phyloP scores from a whole-genome alignment of 2,329 filamentous ascomycete species.

The Gnomoniopsis sp. region DNA sequence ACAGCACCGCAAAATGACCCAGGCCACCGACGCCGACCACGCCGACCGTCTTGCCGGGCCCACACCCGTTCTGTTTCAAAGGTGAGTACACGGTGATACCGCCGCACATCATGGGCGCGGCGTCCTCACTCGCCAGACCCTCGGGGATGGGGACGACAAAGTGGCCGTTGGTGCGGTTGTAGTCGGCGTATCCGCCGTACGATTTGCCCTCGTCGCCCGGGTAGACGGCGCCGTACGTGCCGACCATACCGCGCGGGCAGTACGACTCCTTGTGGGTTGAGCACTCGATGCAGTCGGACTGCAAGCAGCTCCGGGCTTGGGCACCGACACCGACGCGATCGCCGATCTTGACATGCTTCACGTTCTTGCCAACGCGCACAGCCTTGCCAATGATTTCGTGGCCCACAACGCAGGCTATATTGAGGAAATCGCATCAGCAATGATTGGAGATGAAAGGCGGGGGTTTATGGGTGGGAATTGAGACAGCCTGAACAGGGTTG shows the following conservation, averaged over 20 bases:
- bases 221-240: conserved; percentile 51
- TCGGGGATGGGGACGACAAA: conserved; percentile 48
- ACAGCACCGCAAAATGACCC: conserved; percentile 65
- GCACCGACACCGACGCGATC: conserved; percentile 61
- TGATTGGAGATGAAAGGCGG: too few species aligned
- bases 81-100: conserved; percentile 65
- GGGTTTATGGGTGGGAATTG: too few species aligned
- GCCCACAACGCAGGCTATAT: conserved; percentile 45
- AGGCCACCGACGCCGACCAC: conserved; percentile 66
- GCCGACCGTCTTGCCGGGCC: conserved; percentile 64
- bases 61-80: conserved; percentile 57
- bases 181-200: conserved; percentile 50
- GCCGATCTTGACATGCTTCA: conserved; percentile 48
- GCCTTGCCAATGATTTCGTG: conserved; percentile 59
- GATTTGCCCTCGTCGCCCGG: conserved; percentile 49
- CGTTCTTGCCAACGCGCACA: conserved; percentile 45
- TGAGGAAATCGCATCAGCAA: background rate
- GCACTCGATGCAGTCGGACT: conserved; percentile 39
- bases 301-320: conserved; percentile 51
- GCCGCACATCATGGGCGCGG: conserved; percentile 65
- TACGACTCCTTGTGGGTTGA: conserved; percentile 32
- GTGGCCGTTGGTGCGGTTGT: conserved; percentile 29
- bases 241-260: conserved; percentile 34
- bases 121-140: conserved; percentile 33
- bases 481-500: background rate